phyloP scores from a whole-genome alignment of 495 filamentous ascomycete genomes.

The Physcia stellaris region DNA sequence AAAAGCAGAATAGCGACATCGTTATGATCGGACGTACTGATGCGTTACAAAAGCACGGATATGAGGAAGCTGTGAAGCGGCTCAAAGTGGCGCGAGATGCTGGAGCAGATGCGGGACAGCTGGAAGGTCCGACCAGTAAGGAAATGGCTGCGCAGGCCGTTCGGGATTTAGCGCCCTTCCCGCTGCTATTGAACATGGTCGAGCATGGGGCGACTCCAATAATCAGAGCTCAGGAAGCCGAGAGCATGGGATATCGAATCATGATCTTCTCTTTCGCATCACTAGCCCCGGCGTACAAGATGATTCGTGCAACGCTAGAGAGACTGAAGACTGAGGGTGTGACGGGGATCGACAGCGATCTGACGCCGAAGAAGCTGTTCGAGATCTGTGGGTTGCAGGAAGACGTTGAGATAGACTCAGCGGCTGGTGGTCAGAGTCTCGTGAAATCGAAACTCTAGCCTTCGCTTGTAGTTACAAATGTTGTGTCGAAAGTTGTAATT shows the following conservation, averaged over 20 bases:
- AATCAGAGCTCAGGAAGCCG: slow-evolving; percentile 42
- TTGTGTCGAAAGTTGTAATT: too few relatives aligned
- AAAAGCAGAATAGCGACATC: slow-evolving; percentile 39
- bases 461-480: too few relatives aligned
- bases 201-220: slow-evolving; percentile 44
- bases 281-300: slow-evolving; percentile 37
- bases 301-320: slow-evolving; percentile 30
- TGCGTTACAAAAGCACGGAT: slow-evolving; percentile 46
- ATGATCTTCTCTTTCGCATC: slow-evolving; percentile 46
- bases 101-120: slow-evolving; percentile 50
- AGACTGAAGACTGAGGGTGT: slow-evolving; percentile 35
- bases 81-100: slow-evolving; percentile 39
- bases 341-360: slow-evolving; percentile 33
- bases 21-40: slow-evolving; percentile 60
- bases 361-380: slow-evolving; percentile 37
- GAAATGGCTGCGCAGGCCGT: slow-evolving; percentile 39
- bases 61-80: slow-evolving; percentile 43
- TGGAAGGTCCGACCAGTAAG: slow-evolving; percentile 47
- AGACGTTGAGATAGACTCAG: slow-evolving; percentile 39
- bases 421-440: slow-evolving; percentile 46
- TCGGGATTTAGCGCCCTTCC: slow-evolving; percentile 41
- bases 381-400: slow-evolving; percentile 47
- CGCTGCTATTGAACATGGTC: slow-evolving; percentile 51
- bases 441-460: too few relatives aligned
- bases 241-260: slow-evolving; percentile 47